A percentile compares a stretch with the other conserved stretches of the same genome.
Evolutionary conservation across 179 eudicot genomes (phyloP).

Genomic region (Heliamphora pulchella): DNA sequence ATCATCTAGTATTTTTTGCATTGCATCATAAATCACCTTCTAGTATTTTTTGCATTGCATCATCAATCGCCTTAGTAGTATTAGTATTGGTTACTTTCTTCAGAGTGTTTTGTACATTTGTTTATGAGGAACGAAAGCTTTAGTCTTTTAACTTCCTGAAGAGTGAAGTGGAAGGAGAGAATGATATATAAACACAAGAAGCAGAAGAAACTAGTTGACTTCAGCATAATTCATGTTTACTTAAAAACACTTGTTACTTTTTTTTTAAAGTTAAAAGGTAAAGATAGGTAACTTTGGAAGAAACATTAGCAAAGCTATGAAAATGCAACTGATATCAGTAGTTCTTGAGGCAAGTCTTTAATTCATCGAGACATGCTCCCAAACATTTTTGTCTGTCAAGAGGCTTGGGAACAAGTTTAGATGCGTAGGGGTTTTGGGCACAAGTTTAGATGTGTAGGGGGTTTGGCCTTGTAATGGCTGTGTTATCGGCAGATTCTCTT

Average conservation of each 20-base stretch:
- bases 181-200: neutral
- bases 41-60: neutral
- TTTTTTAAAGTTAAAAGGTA: neutral
- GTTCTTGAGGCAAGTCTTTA: too few relatives aligned
- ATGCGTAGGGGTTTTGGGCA: neutral
- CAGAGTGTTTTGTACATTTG: neutral
- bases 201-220: too few relatives aligned
- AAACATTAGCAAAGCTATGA: neutral
- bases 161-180: too few relatives aligned
- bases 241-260: neutral
- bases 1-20: neutral
- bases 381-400: too few relatives aligned
- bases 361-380: too few relatives aligned
- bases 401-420: neutral
- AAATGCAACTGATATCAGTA: neutral
- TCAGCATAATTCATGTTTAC: too few relatives aligned
- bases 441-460: too few relatives aligned
- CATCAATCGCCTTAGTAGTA: neutral
- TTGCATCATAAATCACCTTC: too few relatives aligned
- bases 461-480: neutral
- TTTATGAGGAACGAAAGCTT: neutral
- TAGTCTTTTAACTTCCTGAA: neutral
- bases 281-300: neutral
- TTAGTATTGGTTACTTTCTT: neutral
- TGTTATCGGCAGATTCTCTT: neutral